These are phyloP conservation scores for Dictyostelium citrinum DNA, from an alignment of 78 protist species.

Conservation along the genomic window DNA sequence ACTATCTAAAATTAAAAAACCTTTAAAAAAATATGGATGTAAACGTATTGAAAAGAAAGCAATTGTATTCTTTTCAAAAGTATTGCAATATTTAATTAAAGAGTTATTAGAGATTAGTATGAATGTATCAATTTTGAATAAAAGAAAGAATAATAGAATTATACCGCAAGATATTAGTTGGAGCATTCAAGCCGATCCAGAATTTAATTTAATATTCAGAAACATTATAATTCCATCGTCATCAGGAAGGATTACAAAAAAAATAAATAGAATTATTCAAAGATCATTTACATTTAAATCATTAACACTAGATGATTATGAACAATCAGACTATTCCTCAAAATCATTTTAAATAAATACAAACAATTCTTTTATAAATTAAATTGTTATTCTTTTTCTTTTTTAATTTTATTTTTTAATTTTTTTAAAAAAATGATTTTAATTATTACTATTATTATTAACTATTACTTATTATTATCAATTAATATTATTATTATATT, in stretches of 20 bases:
- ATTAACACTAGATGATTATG: background rate
- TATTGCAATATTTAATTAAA: background rate
- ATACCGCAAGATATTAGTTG: background rate
- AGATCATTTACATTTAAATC: background rate
- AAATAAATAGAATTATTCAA: background rate
- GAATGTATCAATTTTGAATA: background rate
- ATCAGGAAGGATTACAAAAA: background rate
- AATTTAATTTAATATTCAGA: background rate
- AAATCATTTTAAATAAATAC: background rate
- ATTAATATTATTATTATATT: too few species aligned
- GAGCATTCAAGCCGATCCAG: background rate
- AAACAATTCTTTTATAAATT: background rate
- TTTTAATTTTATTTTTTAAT: background rate
- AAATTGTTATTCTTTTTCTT: too few species aligned
- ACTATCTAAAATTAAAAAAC: background rate
- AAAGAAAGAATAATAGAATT: background rate
- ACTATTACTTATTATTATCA: background rate
- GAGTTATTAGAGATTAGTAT: background rate
- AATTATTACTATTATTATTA: background rate
- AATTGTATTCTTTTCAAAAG: background rate
- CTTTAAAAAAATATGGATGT: background rate
- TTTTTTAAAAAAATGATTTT: background rate
- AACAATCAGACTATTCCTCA: background rate
- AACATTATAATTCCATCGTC: background rate
- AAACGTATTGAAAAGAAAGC: background rate